Evolutionary conservation across 495 filamentous ascomycete genomes (phyloP).

Genomic region (Neurospora sp.): DNA sequence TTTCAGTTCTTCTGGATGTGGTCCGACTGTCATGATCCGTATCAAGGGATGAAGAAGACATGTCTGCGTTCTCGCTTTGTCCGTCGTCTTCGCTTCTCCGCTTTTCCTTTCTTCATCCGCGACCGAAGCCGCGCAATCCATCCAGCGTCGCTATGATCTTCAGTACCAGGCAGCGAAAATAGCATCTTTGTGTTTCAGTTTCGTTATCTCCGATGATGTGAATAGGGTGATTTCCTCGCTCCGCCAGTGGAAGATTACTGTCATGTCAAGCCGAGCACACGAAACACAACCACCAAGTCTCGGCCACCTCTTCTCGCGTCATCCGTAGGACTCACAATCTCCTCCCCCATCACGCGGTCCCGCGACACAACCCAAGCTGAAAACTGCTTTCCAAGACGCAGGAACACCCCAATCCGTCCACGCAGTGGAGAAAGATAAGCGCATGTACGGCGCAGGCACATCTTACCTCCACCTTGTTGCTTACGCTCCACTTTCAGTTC

Average conservation of each 20-base stretch:
- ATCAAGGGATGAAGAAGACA: background rate
- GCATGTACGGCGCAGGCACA: background rate
- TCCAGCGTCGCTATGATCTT: background rate
- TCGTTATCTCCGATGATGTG: background rate
- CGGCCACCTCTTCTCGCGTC: background rate
- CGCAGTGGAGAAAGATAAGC: background rate
- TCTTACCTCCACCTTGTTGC: background rate
- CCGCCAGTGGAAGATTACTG: no score
- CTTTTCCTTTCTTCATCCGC: background rate
- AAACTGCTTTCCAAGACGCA: background rate
- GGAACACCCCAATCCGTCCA: background rate
- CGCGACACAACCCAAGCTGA: background rate
- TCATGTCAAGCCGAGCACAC: no score
- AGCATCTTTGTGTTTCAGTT: background rate
- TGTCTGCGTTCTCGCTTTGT: background rate
- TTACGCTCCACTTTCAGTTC: background rate
- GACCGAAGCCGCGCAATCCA: background rate
- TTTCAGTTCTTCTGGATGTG: background rate
- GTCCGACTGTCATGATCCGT: background rate
- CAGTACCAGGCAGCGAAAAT: background rate
- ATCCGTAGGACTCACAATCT: background rate
- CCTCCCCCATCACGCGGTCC: background rate
- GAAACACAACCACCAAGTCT: background rate
- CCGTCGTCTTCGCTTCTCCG: background rate
- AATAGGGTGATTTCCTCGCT: no score